Conservation (phyloP, 305 asterid species). For the Plantago coronopus region DNA sequence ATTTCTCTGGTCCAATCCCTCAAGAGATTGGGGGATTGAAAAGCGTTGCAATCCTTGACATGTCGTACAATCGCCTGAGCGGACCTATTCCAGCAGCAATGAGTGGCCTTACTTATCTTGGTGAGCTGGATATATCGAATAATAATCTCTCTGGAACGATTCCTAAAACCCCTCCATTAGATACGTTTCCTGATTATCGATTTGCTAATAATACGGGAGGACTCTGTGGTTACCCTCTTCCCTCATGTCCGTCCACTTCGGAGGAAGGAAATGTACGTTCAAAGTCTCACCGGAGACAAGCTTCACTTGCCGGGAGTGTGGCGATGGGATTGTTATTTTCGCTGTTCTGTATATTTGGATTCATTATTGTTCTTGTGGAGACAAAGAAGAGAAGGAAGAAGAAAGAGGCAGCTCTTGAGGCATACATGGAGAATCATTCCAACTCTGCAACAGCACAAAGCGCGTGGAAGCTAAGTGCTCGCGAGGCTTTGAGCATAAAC, state of each 20-base stretch:
- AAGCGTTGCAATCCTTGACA: constrained; percentile 77
- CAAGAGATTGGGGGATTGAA: constrained; percentile 66
- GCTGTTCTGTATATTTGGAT: constrained; percentile 73
- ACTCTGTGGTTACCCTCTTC: constrained; percentile 87
- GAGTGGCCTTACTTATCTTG: constrained; percentile 56
- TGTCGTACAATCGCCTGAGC: constrained; percentile 66
- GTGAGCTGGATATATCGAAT: constrained; percentile 72
- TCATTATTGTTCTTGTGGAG: constrained; percentile 62
- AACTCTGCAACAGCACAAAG: constrained; percentile 58
- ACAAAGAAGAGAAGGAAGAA: constrained; percentile 70
- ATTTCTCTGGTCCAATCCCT: constrained; percentile 81
- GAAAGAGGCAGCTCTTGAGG: constrained; percentile 76
- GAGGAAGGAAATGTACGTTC: constrained; percentile 28
- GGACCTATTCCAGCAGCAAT: constrained; percentile 68
- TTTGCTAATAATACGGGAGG: constrained; percentile 78
- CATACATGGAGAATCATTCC: constrained; percentile 65
- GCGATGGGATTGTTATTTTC: constrained; percentile 82
- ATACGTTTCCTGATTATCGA: constrained; percentile 61
- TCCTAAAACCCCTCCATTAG: constrained; percentile 75
- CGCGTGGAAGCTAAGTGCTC: constrained; percentile 63
- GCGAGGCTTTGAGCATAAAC: constrained; percentile 70
- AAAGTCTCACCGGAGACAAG: constrained; percentile 55
- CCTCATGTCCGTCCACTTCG: constrained; percentile 34
- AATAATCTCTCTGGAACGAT: constrained; percentile 70
- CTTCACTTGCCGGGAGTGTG: constrained; percentile 77